Base-by-base conservation (phyloP, 257 asterid species). In the Verbascum thapsus region DNA sequence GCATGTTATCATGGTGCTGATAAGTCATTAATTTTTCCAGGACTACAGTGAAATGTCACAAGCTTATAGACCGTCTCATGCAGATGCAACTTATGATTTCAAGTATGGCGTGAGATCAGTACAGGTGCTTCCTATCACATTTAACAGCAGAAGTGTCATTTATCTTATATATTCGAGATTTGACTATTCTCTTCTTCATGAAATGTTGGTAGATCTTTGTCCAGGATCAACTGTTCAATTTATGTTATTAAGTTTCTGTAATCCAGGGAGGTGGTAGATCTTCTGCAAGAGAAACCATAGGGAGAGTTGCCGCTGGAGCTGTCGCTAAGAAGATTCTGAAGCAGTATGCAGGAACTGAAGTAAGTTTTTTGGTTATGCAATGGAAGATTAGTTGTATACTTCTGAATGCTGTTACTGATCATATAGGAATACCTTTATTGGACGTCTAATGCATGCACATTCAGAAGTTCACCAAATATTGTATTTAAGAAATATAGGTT, bases 301-400 rank as follows among this genome's bases (percentile, higher is more conserved):
- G 96, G 42, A 90, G 99, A 75, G 99, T 94, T 82, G 95, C 90
- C 19, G 95, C 98, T 32, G 99, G 99, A 84, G 99, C 96, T 64
- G 81, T 94, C 39, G 99, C 99, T 40, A 90, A 90, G 90, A 90
- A 94, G 75, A 88, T 94, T 76, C 76, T 94, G 53, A 84, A 83
- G 75, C 83, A 64, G 65, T 78, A 78, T 67, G 78, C 92, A 8
- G 95, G 90, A 69, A 79, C 89, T 47, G 96, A 94, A 84, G 99
- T 89, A 69, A 63, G 87, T 59, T 49, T 64, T 52, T 34, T 12
- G 40, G 41, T 56, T 63, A 47, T 42, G 11, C 34, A 37, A 40
- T 19, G 68, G n/a, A 52, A 66, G 47, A 17, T 44, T 53, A 43
- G 17, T 54, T 42, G 9, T 45, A 30, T 11, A 26, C 32, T 22